Percentiles rank a stretch among this genome's conserved stretches.
Conservation (phyloP, 1,284 basidiomycete species). For the Sporisorium scitamineum region DNA sequence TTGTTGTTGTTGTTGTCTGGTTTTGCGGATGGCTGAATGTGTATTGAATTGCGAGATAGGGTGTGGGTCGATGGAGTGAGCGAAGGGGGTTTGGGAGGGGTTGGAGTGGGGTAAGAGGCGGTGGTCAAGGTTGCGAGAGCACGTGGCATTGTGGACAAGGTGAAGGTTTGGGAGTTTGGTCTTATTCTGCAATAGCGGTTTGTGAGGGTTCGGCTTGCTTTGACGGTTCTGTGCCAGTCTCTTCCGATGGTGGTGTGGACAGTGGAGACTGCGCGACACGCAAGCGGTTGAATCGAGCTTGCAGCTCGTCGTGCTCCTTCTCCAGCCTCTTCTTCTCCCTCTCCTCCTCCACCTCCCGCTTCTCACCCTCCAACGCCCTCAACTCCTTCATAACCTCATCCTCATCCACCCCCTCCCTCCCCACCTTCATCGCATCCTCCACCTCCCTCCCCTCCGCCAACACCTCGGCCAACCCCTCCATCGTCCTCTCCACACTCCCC, state of each 20-base stretch:
- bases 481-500: constrained; percentile 5
- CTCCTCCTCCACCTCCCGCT: constrained; percentile 19
- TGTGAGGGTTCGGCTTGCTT: not conserved
- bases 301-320: constrained; percentile 13
- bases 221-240: not conserved
- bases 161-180: too few species aligned
- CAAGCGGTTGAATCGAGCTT: constrained; percentile 15
- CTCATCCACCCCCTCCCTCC: constrained; percentile 17
- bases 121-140: too few species aligned
- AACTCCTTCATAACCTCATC: constrained; percentile 31
- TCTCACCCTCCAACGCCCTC: constrained; percentile 17
- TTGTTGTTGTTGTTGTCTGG: too few species aligned
- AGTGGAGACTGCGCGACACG: not conserved
- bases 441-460: constrained; percentile 4
- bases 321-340: constrained; percentile 4
- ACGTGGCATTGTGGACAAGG: too few species aligned
- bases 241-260: not conserved
- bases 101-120: too few species aligned
- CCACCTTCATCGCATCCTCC: constrained; percentile 8
- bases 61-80: not conserved
- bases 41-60: too few species aligned
- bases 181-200: constrained; percentile 1
- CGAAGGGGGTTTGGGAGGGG: not conserved
- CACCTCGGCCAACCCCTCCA: constrained; percentile 16
- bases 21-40: not conserved